Conservation (phyloP, 2,329 filamentous ascomycete genomes). For the Fusarium keratoplasticum region DNA sequence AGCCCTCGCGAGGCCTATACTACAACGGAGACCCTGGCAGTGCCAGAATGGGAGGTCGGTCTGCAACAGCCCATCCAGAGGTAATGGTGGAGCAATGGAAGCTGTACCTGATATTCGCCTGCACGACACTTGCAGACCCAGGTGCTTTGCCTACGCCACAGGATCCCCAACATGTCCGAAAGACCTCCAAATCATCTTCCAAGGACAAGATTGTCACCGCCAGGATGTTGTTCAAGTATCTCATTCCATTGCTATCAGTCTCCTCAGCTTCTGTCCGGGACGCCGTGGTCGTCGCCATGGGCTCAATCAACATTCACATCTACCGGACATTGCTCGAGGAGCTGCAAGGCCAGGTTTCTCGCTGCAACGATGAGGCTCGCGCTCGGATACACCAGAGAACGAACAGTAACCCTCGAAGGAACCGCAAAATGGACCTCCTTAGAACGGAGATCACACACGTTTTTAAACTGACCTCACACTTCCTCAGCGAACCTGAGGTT, state of each 20-base stretch:
- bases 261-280: slow-evolving; percentile 85
- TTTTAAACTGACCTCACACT: slow-evolving; percentile 92
- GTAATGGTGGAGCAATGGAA: slow-evolving; percentile 98
- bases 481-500: slow-evolving; percentile 81
- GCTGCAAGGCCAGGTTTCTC: slow-evolving; percentile 84
- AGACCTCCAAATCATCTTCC: slow-evolving; percentile 77
- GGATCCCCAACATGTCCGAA: slow-evolving; percentile 80
- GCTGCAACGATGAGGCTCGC: slow-evolving; percentile 90
- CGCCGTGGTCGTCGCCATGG: slow-evolving; percentile 90
- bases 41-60: slow-evolving; percentile 62
- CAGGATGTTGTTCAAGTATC: slow-evolving; percentile 87
- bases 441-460: slow-evolving; percentile 96
- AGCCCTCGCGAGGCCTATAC: slow-evolving; percentile 74
- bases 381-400: slow-evolving; percentile 87
- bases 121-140: slow-evolving; percentile 90
- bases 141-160: slow-evolving; percentile 67
- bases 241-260: slow-evolving; percentile 87
- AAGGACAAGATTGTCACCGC: slow-evolving; percentile 88
- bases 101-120: slow-evolving; percentile 95
- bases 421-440: slow-evolving; percentile 85
- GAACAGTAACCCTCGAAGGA: slow-evolving; percentile 83
- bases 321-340: slow-evolving; percentile 93
- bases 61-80: slow-evolving; percentile 80
- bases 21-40: slow-evolving; percentile 71
- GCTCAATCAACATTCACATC: slow-evolving; percentile 94